Percentiles rank a stretch among this genome's conserved stretches.
These are phyloP conservation scores for Quercus engelmannii DNA, from an alignment of 306 rosid species.

Conservation along the genomic window DNA sequence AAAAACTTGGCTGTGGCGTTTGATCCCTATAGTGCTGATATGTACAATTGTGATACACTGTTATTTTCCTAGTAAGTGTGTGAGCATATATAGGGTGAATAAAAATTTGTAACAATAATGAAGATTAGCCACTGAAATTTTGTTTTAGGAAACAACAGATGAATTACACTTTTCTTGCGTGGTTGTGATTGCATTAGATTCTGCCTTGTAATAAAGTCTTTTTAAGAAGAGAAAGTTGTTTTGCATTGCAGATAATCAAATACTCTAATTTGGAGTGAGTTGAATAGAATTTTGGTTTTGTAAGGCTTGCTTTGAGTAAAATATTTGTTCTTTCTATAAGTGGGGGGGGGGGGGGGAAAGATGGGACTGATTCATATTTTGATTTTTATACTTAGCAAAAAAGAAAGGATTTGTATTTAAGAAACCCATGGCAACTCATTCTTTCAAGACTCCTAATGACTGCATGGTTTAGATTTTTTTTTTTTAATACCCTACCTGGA, in stretches of 20 bases:
- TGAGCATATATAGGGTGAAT: not conserved
- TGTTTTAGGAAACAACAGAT: not conserved
- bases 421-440: too few species aligned
- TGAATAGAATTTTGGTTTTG: not conserved
- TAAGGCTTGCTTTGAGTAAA: not conserved
- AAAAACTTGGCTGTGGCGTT: not conserved
- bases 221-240: not conserved
- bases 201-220: not conserved
- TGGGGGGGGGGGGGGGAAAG: too few species aligned
- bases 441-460: too few species aligned
- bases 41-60: not conserved
- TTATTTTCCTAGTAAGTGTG: not conserved
- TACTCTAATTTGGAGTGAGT: not conserved
- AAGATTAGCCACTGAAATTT: not conserved
- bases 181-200: not conserved
- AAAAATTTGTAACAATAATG: not conserved
- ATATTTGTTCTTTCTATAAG: too few species aligned
- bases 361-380: too few species aligned
- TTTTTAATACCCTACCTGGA: too few species aligned
- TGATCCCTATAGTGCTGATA: slow-evolving; percentile 7
- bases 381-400: too few species aligned
- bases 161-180: not conserved
- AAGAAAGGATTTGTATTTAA: too few species aligned
- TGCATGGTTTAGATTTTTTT: too few species aligned
- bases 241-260: not conserved